These are phyloP conservation scores for Ceratobasidium sp. DNA, from an alignment of 1,284 basidiomycete species.

Conservation along the genomic window DNA sequence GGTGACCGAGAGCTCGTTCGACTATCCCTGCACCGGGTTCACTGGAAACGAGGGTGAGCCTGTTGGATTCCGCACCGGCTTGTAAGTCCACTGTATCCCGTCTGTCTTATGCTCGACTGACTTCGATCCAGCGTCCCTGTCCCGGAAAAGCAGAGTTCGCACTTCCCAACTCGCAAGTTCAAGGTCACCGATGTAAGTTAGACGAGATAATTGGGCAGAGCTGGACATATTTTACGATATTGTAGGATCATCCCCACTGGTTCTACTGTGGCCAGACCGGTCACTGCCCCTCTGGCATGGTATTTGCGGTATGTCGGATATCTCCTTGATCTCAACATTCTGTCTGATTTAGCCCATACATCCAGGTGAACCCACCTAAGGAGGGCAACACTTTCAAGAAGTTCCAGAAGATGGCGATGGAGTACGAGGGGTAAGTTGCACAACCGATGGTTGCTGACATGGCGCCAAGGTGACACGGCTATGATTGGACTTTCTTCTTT, in stretches of 20 bases:
- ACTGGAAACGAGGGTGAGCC: slow-evolving; percentile 59
- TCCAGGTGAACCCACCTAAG: slow-evolving; percentile 31
- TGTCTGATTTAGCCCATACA: not conserved
- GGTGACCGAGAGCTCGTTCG: slow-evolving; percentile 43
- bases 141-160: not conserved
- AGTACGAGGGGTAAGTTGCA: too few relatives aligned
- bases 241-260: slow-evolving; percentile 40
- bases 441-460: too few relatives aligned
- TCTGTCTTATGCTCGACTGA: too few relatives aligned
- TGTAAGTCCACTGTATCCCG: not conserved
- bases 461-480: not conserved
- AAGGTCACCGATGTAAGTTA: too few relatives aligned
- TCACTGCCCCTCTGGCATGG: slow-evolving; percentile 46
- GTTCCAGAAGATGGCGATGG: slow-evolving; percentile 33
- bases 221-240: too few relatives aligned
- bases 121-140: slow-evolving; percentile 13
- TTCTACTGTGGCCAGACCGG: slow-evolving; percentile 44
- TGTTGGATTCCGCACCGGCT: slow-evolving; percentile 48
- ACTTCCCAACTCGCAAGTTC: too few relatives aligned
- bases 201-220: too few relatives aligned
- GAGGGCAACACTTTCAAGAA: slow-evolving; percentile 42
- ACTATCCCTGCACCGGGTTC: slow-evolving; percentile 4
- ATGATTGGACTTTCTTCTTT: too few relatives aligned
- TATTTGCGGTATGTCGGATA: slow-evolving; percentile 41
- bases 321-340: too few relatives aligned